These are phyloP conservation scores for Yarrowia sp. DNA, from an alignment of 805 yeast genomes.

Conservation along the genomic window DNA sequence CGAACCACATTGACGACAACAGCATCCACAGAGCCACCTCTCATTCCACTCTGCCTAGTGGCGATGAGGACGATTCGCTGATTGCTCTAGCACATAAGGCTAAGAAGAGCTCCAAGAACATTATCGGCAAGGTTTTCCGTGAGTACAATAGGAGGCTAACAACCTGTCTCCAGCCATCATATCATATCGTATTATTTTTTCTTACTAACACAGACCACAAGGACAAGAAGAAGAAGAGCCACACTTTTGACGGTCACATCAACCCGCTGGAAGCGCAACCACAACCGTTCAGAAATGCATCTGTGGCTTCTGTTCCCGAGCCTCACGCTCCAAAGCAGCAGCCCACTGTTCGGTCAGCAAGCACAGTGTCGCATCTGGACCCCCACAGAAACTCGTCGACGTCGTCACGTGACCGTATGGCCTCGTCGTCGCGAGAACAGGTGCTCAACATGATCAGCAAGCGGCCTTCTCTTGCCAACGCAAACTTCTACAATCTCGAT, in stretches of 20 bases:
- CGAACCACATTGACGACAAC: conserved; percentile 17
- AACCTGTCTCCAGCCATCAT: too few species aligned
- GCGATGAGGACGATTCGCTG: conserved; percentile 18
- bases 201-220: conserved; percentile 28
- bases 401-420: conserved; percentile 24
- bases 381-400: conserved; percentile 15
- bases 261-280: conserved; percentile 19
- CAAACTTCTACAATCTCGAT: conserved; percentile 50
- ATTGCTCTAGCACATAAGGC: conserved; percentile 15
- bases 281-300: conserved; percentile 31
- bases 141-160: neutral
- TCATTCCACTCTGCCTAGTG: conserved; percentile 20
- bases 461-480: conserved; percentile 17
- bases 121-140: conserved; percentile 35
- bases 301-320: conserved; percentile 36
- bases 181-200: too few species aligned
- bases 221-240: conserved; percentile 27
- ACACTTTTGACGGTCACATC: conserved; percentile 24
- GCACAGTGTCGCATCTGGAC: conserved; percentile 30
- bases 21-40: conserved; percentile 17
- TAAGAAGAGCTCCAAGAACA: conserved; percentile 19
- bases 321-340: conserved; percentile 16
- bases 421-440: conserved; percentile 21
- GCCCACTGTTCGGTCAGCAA: conserved; percentile 14
- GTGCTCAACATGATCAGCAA: conserved; percentile 31